A percentile compares a stretch with the other conserved stretches of the same genome.
Evolutionary conservation across 306 rosid genomes (phyloP).

Genomic region (Quercus gilva): DNA sequence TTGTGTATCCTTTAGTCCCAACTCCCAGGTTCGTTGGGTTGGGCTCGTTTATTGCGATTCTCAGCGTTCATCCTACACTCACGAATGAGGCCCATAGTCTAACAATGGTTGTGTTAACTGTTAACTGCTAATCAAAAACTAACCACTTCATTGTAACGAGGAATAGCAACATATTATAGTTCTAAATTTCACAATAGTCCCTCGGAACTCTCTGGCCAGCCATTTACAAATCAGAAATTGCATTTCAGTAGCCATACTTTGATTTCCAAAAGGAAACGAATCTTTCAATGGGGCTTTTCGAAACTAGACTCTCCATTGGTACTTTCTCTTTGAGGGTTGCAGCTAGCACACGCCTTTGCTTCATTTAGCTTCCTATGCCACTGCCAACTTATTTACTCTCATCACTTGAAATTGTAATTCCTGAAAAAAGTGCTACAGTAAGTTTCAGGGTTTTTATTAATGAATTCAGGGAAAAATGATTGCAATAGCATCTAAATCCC

Average conservation of each 20-base stretch:
- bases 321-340: constrained; percentile 61
- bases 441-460: too few relatives aligned
- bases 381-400: neutral
- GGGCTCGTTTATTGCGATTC: too few relatives aligned
- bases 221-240: neutral
- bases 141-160: too few relatives aligned
- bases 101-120: too few relatives aligned
- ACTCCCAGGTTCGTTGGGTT: too few relatives aligned
- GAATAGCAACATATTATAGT: neutral
- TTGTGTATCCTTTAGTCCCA: too few relatives aligned
- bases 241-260: constrained; percentile 48
- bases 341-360: constrained; percentile 68
- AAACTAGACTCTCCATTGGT: constrained; percentile 57
- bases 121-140: too few relatives aligned
- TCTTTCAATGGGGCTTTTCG: constrained; percentile 60
- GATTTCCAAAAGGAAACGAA: constrained; percentile 37
- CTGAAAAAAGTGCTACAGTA: neutral
- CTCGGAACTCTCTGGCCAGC: neutral
- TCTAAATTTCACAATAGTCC: neutral
- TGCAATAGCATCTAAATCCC: too few relatives aligned
- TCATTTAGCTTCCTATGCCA: constrained; percentile 54
- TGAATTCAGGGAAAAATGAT: too few relatives aligned
- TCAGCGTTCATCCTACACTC: too few relatives aligned
- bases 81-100: too few relatives aligned
- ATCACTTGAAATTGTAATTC: neutral